Percentiles rank a stretch among this genome's conserved stretches.
phyloP scores from a whole-genome alignment of 2,329 filamentous ascomycete species.

The Huntiella moniliformis region DNA sequence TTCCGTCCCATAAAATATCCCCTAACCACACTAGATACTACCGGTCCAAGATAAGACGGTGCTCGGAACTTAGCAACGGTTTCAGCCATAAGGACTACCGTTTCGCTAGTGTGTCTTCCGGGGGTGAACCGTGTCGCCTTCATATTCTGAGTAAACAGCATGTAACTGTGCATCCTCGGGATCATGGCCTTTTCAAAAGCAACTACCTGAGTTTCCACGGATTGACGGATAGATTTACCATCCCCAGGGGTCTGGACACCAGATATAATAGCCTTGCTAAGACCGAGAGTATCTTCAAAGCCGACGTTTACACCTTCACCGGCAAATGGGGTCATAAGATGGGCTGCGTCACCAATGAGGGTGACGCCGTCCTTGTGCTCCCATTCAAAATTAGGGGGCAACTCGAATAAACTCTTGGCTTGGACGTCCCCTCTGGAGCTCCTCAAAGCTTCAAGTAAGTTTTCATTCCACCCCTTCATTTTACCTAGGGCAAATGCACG shows the following conservation, averaged over 20 bases:
- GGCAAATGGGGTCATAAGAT: slow-evolving; percentile 38
- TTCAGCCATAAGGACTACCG: background rate
- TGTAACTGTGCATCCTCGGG: slow-evolving; percentile 16
- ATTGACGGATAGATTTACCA: no score
- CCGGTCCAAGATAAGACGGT: slow-evolving; percentile 29
- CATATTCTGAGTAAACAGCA: slow-evolving; percentile 24
- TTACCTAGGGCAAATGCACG: background rate
- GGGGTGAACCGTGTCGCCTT: slow-evolving; percentile 18
- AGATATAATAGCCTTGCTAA: slow-evolving; percentile 26
- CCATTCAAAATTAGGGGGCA: slow-evolving; percentile 33
- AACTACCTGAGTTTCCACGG: slow-evolving; percentile 18
- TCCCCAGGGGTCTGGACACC: slow-evolving; percentile 3
- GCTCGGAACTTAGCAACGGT: slow-evolving; percentile 15
- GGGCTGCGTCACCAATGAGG: slow-evolving; percentile 39
- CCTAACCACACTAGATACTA: background rate
- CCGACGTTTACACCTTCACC: slow-evolving; percentile 42
- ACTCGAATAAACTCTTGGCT: slow-evolving; percentile 29
- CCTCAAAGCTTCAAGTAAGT: background rate
- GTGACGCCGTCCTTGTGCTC: slow-evolving; percentile 29
- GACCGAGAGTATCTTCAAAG: slow-evolving; percentile 32
- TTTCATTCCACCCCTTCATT: background rate
- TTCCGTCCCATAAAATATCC: background rate
- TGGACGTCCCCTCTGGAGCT: slow-evolving; percentile 15
- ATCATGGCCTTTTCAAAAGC: slow-evolving; percentile 24
- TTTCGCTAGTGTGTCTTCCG: background rate